Base-by-base conservation (phyloP, 192 early-diverging fungal species). In the Podila epigama region DNA sequence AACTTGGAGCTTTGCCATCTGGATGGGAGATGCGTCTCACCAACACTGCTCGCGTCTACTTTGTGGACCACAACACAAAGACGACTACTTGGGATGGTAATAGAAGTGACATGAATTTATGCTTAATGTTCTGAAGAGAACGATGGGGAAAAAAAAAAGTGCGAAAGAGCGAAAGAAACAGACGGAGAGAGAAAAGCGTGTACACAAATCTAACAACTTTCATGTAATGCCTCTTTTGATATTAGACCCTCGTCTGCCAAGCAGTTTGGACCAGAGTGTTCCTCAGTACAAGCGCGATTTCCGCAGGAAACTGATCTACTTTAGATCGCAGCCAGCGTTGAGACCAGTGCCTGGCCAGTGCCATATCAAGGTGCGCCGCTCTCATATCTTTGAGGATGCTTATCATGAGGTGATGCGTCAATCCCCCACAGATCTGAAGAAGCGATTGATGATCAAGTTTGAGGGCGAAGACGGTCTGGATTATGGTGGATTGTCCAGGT, bases 21-120 rank as follows among this genome's bases (percentile, higher is more conserved):
- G 96, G 96, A 16, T 98, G 97, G 97, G 96, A 98, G 75, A 98
- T 99, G 96, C 89, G 96, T n/a, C 85, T 95, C 59, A 99, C 96
- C 13, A 91, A 90, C 69, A 96, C 94, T 18, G 97, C 95, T 12
- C 82, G 94, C 29, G 93, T 95, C 41, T 99, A 97, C 83, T 99
- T 97, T 88, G 95, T 99, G 18, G 96, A 99, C 79, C 97, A 99
- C 83, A 95, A 95, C 72, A 91, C 94, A 57, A 98, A 97, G 81
- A 97, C 93, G 31, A 98, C 97, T 5, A 98, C 97, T 9, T 98
- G 96, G 97, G 95, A 98, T 83, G 97, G 60, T 70, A 63, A 55
- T n/a, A n/a, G n/a, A n/a, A n/a, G n/a, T n/a, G n/a, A n/a, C n/a
- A n/a, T n/a, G n/a, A n/a, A n/a, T n/a, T n/a, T n/a, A n/a, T n/a